These are phyloP conservation scores for Ceriops tagal DNA, from an alignment of 345 rosid species.

Conservation along the genomic window DNA sequence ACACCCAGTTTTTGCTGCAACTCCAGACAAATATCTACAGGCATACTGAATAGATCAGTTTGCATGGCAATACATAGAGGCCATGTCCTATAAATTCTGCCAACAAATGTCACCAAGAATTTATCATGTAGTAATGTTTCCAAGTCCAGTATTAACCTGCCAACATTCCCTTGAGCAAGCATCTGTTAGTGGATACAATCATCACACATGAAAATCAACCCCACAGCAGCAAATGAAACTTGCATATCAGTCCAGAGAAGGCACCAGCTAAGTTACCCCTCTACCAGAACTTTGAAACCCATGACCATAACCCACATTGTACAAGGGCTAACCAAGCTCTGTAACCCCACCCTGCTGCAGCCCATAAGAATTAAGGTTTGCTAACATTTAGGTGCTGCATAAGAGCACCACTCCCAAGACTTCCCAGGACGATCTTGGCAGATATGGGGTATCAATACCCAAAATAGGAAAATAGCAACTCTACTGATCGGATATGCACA, in stretches of 20 bases:
- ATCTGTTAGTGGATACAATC: constrained; percentile 10
- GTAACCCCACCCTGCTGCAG: constrained; percentile 11
- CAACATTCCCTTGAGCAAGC: constrained; percentile 4
- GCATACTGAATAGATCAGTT: background rate
- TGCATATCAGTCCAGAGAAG: background rate
- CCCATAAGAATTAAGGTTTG: constrained; percentile 4
- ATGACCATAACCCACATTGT: background rate
- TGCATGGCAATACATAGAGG: background rate
- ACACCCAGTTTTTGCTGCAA: background rate
- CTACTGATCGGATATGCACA: background rate
- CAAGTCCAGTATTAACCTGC: background rate
- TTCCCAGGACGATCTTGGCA: constrained; percentile 7
- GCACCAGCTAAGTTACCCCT: background rate
- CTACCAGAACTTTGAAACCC: constrained; percentile 21
- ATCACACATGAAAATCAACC: constrained; percentile 7
- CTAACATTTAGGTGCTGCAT: constrained; percentile 6
- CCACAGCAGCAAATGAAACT: constrained; percentile 9
- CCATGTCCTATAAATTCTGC: background rate
- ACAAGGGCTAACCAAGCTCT: background rate
- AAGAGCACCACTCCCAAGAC: constrained; percentile 22
- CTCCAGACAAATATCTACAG: constrained; percentile 9
- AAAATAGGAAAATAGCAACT: background rate
- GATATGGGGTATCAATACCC: constrained; percentile 3
- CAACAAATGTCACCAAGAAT: background rate
- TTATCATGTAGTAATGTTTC: background rate